Percentiles rank a stretch among this genome's conserved stretches.
Conservation (phyloP, 805 yeast species). For the Wickerhamomyces bovis region DNA sequence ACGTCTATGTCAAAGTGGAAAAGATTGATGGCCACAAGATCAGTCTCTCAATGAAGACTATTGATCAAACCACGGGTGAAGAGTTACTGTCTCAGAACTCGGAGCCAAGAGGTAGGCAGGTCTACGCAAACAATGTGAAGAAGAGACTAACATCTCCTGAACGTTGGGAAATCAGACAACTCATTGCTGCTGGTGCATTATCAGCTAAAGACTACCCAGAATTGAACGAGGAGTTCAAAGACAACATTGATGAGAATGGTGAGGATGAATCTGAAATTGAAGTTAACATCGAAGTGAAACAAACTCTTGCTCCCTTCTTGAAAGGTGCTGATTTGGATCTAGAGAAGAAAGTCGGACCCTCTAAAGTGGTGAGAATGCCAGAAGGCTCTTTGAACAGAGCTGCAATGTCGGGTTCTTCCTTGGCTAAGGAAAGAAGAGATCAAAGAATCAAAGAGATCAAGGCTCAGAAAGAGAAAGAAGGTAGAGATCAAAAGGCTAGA, state of each 20-base stretch:
- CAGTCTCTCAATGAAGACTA: constrained; percentile 59
- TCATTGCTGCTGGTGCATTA: constrained; percentile 73
- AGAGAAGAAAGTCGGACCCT: constrained; percentile 37
- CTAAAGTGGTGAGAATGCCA: constrained; percentile 60
- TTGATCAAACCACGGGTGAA: constrained; percentile 67
- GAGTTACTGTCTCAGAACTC: constrained; percentile 7
- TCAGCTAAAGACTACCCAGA: constrained; percentile 67
- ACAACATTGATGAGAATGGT: constrained; percentile 18
- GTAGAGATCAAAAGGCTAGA: constrained; percentile 38
- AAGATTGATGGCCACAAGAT: constrained; percentile 43
- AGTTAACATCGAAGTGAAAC: constrained; percentile 68
- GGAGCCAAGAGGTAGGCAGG: constrained; percentile 12
- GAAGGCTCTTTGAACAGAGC: constrained; percentile 75
- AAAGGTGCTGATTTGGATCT: constrained; percentile 40
- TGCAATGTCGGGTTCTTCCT: constrained; percentile 67
- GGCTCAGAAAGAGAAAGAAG: constrained; percentile 53
- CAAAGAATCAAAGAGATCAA: constrained; percentile 43
- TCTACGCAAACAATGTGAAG: constrained; percentile 18
- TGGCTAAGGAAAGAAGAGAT: constrained; percentile 62
- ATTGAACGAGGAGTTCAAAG: constrained; percentile 34
- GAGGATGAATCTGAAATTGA: constrained; percentile 37
- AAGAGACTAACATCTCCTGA: constrained; percentile 75
- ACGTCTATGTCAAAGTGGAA: constrained; percentile 57
- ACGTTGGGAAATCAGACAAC: constrained; percentile 82
- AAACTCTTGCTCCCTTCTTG: constrained; percentile 66